Evolutionary conservation across 129 eudicot genomes (phyloP), one percentile per base, ranked within the genome.

Genomic region (Centaurea solstitialis): DNA sequence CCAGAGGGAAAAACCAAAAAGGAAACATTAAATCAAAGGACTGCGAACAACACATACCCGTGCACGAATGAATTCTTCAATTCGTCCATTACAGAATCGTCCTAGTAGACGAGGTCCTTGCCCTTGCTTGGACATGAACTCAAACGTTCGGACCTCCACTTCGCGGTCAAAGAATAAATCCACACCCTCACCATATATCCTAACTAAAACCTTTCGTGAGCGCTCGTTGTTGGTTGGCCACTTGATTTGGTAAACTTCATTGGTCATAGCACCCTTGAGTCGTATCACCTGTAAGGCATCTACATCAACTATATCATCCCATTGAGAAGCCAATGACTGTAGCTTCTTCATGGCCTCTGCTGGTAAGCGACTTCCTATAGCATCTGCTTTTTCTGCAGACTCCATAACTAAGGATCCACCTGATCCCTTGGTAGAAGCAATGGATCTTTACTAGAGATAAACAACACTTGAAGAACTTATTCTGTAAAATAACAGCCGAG

Each of bases 211-310:
- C 76, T 90, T 92, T 71, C 96, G 75, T 17, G 96, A 90, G 62
- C 62, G 80, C 21, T 80, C 84, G 26, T 70, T 79, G 68, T 57
- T 86, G 12, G 89, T 84, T 10, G 97, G 91, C 98, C 98, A 94
- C 82, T 90, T 92, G 85, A 94, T 94, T 73, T 92, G 96, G 76
- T 90, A 94, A 22, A 94, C 97, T 85, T 90, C 84, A 85, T 94
- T 94, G 43, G 98, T 94, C 98, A 94, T 94, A 40, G 98, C 97
- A 5, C 98, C 98, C 80, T 92, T 94, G n/a, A 94, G 87, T 7
- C 88, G 88, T 38, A 94, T 73, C 76, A 94, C 97, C 80, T 94
- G 93, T 80, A 94, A 85, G 22, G 85, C 93, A 78, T 89, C 72
- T 62, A 89, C 83, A 80, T 90, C 97, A 26, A 85, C 66, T 15